Evolutionary conservation across 2,329 filamentous ascomycete species (phyloP).

Genomic region (Microascus cirrosus): DNA sequence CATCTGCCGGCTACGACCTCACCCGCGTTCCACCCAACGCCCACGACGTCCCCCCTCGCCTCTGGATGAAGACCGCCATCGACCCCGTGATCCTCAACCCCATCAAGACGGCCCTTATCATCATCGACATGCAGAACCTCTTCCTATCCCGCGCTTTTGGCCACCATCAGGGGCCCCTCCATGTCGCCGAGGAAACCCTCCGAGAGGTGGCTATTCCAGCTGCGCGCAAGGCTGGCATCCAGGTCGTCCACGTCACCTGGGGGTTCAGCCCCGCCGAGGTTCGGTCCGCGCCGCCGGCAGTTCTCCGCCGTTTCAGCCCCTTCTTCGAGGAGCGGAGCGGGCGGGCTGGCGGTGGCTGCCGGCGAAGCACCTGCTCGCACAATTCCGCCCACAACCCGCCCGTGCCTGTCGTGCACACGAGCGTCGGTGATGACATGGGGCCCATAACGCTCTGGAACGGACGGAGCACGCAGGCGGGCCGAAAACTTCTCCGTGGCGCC

Average conservation of each 20-base stretch:
- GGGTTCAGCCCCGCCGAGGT: conserved; percentile 42
- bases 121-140: conserved; percentile 43
- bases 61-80: conserved; percentile 15
- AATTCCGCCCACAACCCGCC: background rate
- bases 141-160: conserved; percentile 22
- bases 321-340: background rate
- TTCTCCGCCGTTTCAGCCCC: conserved; percentile 32
- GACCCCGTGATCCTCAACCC: conserved; percentile 25
- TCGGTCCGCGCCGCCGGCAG: conserved; percentile 33
- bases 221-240: conserved; percentile 6
- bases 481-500: conserved; percentile 35
- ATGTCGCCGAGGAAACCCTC: conserved; percentile 5
- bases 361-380: background rate
- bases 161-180: conserved; percentile 8
- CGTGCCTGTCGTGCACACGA: background rate
- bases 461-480: conserved; percentile 14
- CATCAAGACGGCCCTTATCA: conserved; percentile 29
- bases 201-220: conserved; percentile 5
- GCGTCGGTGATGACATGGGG: conserved; percentile 32
- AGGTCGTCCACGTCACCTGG: conserved; percentile 45
- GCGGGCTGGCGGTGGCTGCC: background rate
- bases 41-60: background rate
- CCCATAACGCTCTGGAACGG: conserved; percentile 13
- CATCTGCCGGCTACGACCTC: conserved; percentile 11
- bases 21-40: conserved; percentile 9